Evolutionary conservation across 2,329 filamentous ascomycete genomes (phyloP).

Genomic region (Verticillium zaregamsianum): DNA sequence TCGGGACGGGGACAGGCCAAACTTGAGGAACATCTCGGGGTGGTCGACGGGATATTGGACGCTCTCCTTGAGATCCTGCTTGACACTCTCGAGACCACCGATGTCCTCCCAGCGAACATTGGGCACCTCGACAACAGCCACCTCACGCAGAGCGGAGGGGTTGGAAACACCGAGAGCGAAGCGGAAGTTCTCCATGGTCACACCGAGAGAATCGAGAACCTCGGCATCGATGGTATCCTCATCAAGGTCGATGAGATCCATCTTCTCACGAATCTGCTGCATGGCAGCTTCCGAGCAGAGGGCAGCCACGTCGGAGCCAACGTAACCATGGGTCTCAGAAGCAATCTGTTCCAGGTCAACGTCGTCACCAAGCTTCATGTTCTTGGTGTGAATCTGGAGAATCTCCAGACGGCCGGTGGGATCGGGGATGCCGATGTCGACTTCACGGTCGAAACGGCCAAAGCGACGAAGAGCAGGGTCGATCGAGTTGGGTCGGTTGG

Average conservation of each 20-base stretch:
- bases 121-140: slow-evolving; percentile 97
- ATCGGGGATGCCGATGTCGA: slow-evolving; percentile 97
- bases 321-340: slow-evolving; percentile 96
- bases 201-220: slow-evolving; percentile 94
- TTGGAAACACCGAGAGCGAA: slow-evolving; percentile 98
- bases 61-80: slow-evolving; percentile 98
- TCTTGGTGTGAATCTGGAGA: slow-evolving; percentile 99
- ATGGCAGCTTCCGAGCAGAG: slow-evolving; percentile 99
- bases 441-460: slow-evolving; percentile 97
- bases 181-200: slow-evolving; percentile 99
- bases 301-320: slow-evolving; percentile 96
- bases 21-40: slow-evolving; percentile 99
- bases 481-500: slow-evolving; percentile 97
- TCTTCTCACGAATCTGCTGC: slow-evolving; percentile 99
- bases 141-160: slow-evolving; percentile 96
- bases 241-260: slow-evolving; percentile 98
- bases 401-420: slow-evolving; percentile 98
- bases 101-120: slow-evolving; percentile 99
- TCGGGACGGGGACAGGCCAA: slow-evolving; percentile 93
- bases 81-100: slow-evolving; percentile 95
- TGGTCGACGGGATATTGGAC: slow-evolving; percentile 99
- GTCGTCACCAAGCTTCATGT: slow-evolving; percentile 98
- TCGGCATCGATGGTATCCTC: slow-evolving; percentile 99
- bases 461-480: slow-evolving; percentile 96
- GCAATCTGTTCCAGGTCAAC: slow-evolving; percentile 97